A percentile compares a stretch with the other conserved stretches of the same genome.
These are phyloP conservation scores for Tolypocladium tundrense DNA, from an alignment of 2,329 filamentous ascomycete genomes.

Conservation along the genomic window DNA sequence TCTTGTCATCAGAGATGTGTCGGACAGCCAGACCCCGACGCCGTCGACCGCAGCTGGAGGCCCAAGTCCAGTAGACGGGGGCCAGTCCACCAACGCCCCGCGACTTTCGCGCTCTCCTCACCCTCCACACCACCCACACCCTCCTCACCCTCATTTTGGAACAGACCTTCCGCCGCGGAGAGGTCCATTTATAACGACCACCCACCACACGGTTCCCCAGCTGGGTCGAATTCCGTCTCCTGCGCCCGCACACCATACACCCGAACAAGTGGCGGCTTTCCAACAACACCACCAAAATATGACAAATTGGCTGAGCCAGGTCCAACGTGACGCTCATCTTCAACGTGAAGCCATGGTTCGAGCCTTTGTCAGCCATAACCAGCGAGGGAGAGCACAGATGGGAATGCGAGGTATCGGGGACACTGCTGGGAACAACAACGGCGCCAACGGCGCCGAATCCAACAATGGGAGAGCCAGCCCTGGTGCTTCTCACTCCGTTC, in stretches of 20 bases:
- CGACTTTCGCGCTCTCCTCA: slow-evolving; percentile 9
- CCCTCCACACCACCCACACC: background rate
- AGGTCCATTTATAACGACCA: slow-evolving; percentile 15
- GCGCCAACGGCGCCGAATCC: slow-evolving; percentile 12
- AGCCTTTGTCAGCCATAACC: slow-evolving; percentile 32
- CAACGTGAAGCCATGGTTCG: slow-evolving; percentile 30
- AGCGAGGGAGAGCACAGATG: slow-evolving; percentile 27
- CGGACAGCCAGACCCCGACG: slow-evolving; percentile 17
- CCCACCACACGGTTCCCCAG: slow-evolving; percentile 14
- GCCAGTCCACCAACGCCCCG: slow-evolving; percentile 12
- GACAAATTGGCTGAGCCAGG: slow-evolving; percentile 33
- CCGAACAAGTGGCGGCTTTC: slow-evolving; percentile 19
- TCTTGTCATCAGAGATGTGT: slow-evolving; percentile 36
- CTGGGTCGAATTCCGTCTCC: slow-evolving; percentile 20
- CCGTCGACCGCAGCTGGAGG: slow-evolving; percentile 13
- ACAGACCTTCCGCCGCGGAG: slow-evolving; percentile 20
- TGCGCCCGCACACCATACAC: slow-evolving; percentile 10
- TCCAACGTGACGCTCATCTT: slow-evolving; percentile 19
- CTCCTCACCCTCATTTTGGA: slow-evolving; percentile 9
- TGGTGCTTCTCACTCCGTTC: slow-evolving; percentile 16
- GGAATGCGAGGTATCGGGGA: slow-evolving; percentile 31
- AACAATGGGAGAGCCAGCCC: slow-evolving; percentile 13
- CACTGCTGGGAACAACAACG: slow-evolving; percentile 9
- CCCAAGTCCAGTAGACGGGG: slow-evolving; percentile 15
- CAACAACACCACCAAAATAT: slow-evolving; percentile 32